Evolutionary conservation across 2,329 filamentous ascomycete species (phyloP).

Genomic region (Apiospora phragmitis): DNA sequence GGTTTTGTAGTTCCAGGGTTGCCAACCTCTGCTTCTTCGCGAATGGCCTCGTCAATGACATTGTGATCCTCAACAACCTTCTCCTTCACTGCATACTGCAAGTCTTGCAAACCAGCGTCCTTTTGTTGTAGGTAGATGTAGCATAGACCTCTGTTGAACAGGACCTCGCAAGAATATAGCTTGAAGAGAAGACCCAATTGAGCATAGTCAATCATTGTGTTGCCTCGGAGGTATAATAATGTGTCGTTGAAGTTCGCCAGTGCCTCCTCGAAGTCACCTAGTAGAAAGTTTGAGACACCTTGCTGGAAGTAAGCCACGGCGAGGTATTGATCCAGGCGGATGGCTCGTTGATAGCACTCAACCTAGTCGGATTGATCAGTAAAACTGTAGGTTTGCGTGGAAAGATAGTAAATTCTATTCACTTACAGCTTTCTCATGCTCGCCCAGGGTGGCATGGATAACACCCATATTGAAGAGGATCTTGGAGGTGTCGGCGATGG

Average conservation of each 20-base stretch:
- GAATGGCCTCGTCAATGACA: slow-evolving; percentile 96
- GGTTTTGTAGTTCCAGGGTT: slow-evolving; percentile 1
- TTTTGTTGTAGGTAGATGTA: slow-evolving; percentile 96
- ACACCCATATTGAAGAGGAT: slow-evolving; percentile 98
- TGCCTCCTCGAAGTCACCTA: slow-evolving; percentile 96
- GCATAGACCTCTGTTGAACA: slow-evolving; percentile 96
- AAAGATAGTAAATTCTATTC: not conserved
- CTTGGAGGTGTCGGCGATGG: slow-evolving; percentile 92
- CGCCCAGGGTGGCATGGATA: slow-evolving; percentile 92
- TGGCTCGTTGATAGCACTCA: slow-evolving; percentile 90
- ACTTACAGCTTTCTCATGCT: slow-evolving; percentile 92
- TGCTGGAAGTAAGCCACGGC: slow-evolving; percentile 98
- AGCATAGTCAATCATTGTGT: slow-evolving; percentile 97
- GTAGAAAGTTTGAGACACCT: slow-evolving; percentile 94
- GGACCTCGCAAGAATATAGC: slow-evolving; percentile 92
- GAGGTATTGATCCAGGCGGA: slow-evolving; percentile 89
- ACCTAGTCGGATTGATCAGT: slow-evolving; percentile 57
- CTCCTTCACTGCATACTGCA: slow-evolving; percentile 88
- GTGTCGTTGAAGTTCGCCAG: slow-evolving; percentile 99
- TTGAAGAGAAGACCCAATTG: slow-evolving; percentile 95
- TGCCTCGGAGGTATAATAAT: slow-evolving; percentile 87
- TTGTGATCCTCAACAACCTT: slow-evolving; percentile 96
- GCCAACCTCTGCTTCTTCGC: slow-evolving; percentile 81
- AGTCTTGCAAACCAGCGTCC: slow-evolving; percentile 86
- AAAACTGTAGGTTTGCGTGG: slow-evolving; percentile 17